Evolutionary conservation across 2,329 filamentous ascomycete genomes (phyloP), one percentile per base, ranked within the genome.

Genomic region (Microcyclospora tardicrescens): DNA sequence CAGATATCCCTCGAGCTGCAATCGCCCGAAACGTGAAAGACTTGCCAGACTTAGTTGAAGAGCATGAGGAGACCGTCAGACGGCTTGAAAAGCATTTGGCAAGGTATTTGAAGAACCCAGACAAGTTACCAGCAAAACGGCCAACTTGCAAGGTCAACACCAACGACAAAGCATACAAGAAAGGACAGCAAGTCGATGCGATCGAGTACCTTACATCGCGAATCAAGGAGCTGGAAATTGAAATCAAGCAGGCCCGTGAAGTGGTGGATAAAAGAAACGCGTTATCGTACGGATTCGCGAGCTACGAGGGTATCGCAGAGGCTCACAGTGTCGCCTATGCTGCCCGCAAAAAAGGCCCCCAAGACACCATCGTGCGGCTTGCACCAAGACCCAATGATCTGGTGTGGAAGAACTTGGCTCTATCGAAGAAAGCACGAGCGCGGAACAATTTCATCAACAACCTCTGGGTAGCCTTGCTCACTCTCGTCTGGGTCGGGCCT

Each of bases 21-120:
- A 80, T 96, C 51, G 87, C 85, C 16, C 77, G 91, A 46, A 95
- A 96, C 52, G 86, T 95, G 45, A 93, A 89, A 59, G 79, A 89
- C 30, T 69, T 98, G 10, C 91, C 91, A 10, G 71, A 81, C 13
- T 66, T 96, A 41, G 91, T 98, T 44, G 76, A 81, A 42, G 73
- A 93, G 56, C 87, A 98, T 54, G 79, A 85, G 39, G 69, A 81
- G 46, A 72, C 78, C 0, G 91, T 98, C 28, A 77, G 84, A 35
- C 72, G 84, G 49, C 71, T 98, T 30, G 91, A 98, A 58, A 73
- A 75, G 34, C 73, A 93, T 3, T 64, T 98, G 38, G 83, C 91
- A 29, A 93, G 83, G 50, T 96, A 98, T 56, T 69, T 98, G 34
- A 93, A 82, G 60, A 81, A 94, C 43, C 91, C 91, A 0, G 72